Evolutionary conservation across 2,329 filamentous ascomycete species (phyloP), one percentile per base, ranked within the genome.

Genomic region (Plenodomus lindquistii): DNA sequence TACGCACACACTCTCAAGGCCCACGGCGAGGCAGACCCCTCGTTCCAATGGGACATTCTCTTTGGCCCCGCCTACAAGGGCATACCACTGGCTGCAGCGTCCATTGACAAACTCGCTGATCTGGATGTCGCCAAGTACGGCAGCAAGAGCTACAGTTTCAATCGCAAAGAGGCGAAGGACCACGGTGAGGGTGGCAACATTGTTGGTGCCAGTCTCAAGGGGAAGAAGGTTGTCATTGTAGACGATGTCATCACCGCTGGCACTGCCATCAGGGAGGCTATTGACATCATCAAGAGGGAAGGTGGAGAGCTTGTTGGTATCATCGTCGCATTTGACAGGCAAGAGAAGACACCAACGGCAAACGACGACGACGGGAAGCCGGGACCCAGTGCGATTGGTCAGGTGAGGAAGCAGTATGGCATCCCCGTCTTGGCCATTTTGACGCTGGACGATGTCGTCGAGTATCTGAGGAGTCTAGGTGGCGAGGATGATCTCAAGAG

Each of bases 51-150:
- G 72, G 93, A 97, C 71, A 82, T 97, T 62, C 80, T 97, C 66
- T 97, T 97, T 73, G 92, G 84, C 15, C 93, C 94, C 2, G 93
- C 94, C 9, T 99, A 97, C 81, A 99, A 97, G 78, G 94, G 94
- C 37, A 96, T 97, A 57, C 91, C 92, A 1, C 83, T 97, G n/a
- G 88, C 89, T 37, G 86, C 88, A 15, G 82, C 89, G 2, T 87
- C 91, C 15, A 81, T 87, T 31, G 83, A 89, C 69, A 88, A 91
- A 72, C 83, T 97, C 11, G 84, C 84, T 44, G 82, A 86, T 64
- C 75, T 91, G 10, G 85, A 90, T 54, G 77, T 82, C 16, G 74
- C 77, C 42, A 83, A 80, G 53, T 94, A 88, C 74, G 84, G 83
- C 46, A 75, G 81, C 37, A 80, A 89, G 48, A 89, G 86, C 67